Evolutionary conservation across 495 filamentous ascomycete genomes (phyloP).

Genomic region (Tuber calosporum): DNA sequence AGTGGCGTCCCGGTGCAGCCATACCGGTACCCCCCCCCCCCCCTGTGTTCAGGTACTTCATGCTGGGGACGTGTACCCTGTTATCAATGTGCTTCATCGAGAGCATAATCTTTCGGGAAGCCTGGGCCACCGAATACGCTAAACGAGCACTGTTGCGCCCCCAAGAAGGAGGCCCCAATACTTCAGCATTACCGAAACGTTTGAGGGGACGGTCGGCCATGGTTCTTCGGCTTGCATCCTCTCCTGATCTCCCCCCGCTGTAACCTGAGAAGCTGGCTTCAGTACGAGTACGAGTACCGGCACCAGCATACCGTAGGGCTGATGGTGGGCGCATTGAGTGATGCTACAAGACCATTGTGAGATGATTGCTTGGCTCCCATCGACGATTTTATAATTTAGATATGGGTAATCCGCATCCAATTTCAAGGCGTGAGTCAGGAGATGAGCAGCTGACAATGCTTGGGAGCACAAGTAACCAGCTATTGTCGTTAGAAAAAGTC

Average conservation of each 20-base stretch:
- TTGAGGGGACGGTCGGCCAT: neutral
- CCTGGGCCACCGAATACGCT: neutral
- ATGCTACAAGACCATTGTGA: neutral
- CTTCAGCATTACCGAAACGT: neutral
- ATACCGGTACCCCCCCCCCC: no score
- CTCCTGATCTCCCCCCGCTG: neutral
- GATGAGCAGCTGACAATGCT: neutral
- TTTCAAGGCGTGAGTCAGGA: neutral
- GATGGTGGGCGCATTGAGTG: neutral
- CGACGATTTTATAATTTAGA: neutral
- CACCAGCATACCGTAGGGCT: no score
- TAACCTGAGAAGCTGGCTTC: neutral
- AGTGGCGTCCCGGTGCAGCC: no score
- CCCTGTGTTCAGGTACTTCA: no score
- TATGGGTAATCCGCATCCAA: neutral
- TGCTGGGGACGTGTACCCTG: no score
- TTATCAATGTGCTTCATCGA: neutral
- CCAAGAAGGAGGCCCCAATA: neutral
- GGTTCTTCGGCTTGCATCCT: neutral
- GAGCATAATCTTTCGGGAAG: neutral
- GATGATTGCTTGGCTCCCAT: neutral
- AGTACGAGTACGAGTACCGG: no score
- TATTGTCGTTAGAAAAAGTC: no score
- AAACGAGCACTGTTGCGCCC: neutral
- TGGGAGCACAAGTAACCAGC: neutral